These are phyloP conservation scores for Laetiporus sulphureus DNA, from an alignment of 1,284 basidiomycete species.

Conservation along the genomic window DNA sequence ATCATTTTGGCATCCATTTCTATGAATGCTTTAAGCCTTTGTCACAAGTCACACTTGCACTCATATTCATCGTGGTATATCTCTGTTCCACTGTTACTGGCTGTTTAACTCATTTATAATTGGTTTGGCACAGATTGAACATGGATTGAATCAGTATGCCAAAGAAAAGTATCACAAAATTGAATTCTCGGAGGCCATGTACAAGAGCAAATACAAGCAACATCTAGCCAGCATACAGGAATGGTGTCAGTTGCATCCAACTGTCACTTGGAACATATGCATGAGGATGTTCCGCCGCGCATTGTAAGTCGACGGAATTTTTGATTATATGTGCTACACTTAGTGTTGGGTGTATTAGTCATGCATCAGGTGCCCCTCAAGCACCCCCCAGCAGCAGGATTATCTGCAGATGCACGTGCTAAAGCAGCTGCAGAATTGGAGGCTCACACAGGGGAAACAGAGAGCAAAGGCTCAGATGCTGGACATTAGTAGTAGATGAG, in stretches of 20 bases:
- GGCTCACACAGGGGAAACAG: not conserved
- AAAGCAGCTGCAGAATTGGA: not conserved
- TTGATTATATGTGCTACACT: not conserved
- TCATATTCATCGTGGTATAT: not conserved
- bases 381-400: not conserved
- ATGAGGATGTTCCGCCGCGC: not conserved
- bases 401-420: not conserved
- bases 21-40: not conserved
- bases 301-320: not conserved
- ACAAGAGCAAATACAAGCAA: not conserved
- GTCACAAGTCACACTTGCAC: not conserved
- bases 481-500: not conserved
- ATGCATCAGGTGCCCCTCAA: not conserved
- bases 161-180: not conserved
- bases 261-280: not conserved
- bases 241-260: not conserved
- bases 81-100: not conserved
- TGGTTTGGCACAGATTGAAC: not conserved
- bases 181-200: not conserved
- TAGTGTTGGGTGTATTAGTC: not conserved
- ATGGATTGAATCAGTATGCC: not conserved
- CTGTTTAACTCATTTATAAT: not conserved
- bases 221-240: not conserved
- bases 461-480: not conserved
- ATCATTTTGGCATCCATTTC: not conserved